phyloP scores from a whole-genome alignment of 345 rosid species.

The Carallia pectinifolia region DNA sequence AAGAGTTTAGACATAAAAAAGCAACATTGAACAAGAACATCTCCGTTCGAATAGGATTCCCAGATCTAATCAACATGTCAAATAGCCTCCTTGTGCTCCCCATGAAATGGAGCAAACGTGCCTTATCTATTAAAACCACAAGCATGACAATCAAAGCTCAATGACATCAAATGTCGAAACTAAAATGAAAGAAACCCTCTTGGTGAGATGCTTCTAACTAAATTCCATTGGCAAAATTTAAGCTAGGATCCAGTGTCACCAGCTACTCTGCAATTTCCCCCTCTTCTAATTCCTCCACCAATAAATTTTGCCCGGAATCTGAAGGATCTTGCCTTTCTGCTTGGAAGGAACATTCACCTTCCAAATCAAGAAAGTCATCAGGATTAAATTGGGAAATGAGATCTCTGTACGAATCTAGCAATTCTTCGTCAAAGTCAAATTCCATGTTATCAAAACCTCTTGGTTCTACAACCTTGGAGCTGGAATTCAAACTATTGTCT shows the following conservation, averaged over 20 bases:
- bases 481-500: constrained; percentile 11
- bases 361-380: constrained; percentile 67
- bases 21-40: no score
- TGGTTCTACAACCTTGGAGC: constrained; percentile 9
- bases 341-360: constrained; percentile 45
- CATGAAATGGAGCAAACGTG: neutral
- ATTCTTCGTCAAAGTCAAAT: constrained; percentile 63
- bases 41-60: no score
- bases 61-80: neutral
- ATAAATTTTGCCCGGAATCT: constrained; percentile 17
- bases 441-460: constrained; percentile 35
- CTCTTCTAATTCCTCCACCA: constrained; percentile 67
- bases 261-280: constrained; percentile 66
- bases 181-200: neutral
- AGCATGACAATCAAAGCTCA: neutral
- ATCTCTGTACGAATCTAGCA: constrained; percentile 64
- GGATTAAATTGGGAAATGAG: constrained; percentile 63
- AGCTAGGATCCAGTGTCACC: neutral
- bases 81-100: neutral
- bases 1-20: no score
- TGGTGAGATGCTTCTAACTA: neutral
- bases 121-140: neutral
- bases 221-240: neutral
- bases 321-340: constrained; percentile 27
- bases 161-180: neutral